Base-by-base conservation (phyloP, 257 asterid species). In the Solanum habrochaites region DNA sequence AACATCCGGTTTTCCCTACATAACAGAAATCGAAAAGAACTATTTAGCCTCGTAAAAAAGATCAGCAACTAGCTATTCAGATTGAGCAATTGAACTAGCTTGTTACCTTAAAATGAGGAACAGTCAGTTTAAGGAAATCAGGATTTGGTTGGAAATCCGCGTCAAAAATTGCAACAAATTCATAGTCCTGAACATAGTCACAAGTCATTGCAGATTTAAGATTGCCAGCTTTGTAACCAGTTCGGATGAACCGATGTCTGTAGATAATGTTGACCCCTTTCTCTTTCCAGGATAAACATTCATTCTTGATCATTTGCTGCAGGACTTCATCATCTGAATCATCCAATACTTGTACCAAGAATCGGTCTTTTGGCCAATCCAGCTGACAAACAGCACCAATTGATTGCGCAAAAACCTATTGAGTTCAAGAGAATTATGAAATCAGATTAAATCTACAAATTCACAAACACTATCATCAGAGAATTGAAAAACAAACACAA, bases 171-270 rank as follows among this genome's bases (percentile, higher is more conserved):
- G 98, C 94, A 35, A 94, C 99, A 62, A 94, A 96, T 78, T 96
- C 99, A 32, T 92, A 96, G 92, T 95, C 92, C 43, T 95, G 94
- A 40, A 96, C 96, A 75, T 96, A 96, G 77, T 95, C 98, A 87
- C 99, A 94, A 5, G 94, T 88, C 99, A 96, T 96, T 83, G 99
- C 99, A 10, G 99, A 96, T 89, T 96, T 95, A 85, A 96, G 97
- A 88, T 96, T 96, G 39, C 98, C 99, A n/a, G 99, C 98, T 91
- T 96, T 96, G 86, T 96, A 96, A 3, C 99, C 99, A 1, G 98
- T 96, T 86, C 99, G 83, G 86, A 93, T 93, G 80, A 94, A 93
- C 67, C 99, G 90, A 85, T 96, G 99, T 42, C 99, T 91, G 85
- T 96, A 96, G 56, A 96, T 90, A 58, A 96, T 96, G 86, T 96